Evolutionary conservation across 2,329 filamentous ascomycete species (phyloP).

Genomic region (Aspergillus ruber): DNA sequence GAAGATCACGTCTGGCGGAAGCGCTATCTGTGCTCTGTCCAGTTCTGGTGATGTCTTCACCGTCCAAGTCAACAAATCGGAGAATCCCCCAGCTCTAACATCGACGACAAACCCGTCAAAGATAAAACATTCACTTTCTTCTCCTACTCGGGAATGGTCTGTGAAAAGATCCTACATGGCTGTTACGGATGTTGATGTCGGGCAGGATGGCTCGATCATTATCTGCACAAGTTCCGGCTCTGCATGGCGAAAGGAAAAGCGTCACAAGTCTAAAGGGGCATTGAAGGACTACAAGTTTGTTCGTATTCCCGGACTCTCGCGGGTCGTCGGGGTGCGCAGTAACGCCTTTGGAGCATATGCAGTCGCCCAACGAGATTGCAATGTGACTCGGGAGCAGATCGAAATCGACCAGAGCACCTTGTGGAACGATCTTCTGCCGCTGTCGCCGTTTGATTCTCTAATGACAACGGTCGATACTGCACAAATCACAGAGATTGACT

Average conservation of each 20-base stretch:
- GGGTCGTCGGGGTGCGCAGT: conserved; percentile 75
- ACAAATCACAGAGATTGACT: conserved; percentile 35
- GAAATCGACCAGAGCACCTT: conserved; percentile 60
- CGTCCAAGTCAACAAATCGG: conserved; percentile 64
- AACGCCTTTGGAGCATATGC: conserved; percentile 88
- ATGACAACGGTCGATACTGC: conserved; percentile 37
- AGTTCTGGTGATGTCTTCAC: conserved; percentile 83
- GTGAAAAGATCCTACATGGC: conserved; percentile 78
- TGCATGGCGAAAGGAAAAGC: conserved; percentile 82
- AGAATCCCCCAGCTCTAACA: conserved; percentile 53
- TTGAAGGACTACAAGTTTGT: conserved; percentile 94
- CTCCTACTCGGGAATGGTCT: conserved; percentile 79
- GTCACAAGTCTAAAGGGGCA: conserved; percentile 70
- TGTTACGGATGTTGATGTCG: conserved; percentile 77
- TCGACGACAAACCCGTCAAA: conserved; percentile 92
- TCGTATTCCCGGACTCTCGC: conserved; percentile 78
- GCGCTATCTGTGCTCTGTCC: conserved; percentile 85
- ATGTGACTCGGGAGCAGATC: conserved; percentile 69
- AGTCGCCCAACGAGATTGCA: conserved; percentile 75
- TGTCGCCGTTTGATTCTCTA: conserved; percentile 64
- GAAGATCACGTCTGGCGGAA: conserved; percentile 75
- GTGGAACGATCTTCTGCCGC: conserved; percentile 64
- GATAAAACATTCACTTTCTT: conserved; percentile 73
- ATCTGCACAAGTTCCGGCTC: conserved; percentile 87
- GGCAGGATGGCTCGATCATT: conserved; percentile 90